Evolutionary conservation across 164 flowering plant species (phyloP), one percentile per base, ranked within the genome.

Genomic region (Brasenia schreberi): DNA sequence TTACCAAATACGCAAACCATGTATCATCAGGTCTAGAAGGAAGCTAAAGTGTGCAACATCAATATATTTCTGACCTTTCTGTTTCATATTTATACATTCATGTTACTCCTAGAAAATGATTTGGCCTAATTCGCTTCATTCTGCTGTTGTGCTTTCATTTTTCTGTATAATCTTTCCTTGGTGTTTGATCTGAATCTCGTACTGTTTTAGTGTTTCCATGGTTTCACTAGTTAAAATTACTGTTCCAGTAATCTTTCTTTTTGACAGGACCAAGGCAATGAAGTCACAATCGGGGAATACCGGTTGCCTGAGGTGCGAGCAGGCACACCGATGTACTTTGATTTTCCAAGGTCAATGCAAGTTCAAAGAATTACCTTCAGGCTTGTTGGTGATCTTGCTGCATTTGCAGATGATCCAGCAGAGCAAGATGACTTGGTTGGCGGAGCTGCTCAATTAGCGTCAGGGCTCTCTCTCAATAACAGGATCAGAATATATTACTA

Each of bases 281-380:
- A 81, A 79, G 85, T 88, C 3, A 83, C 76, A 7, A 71, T 92
- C 61, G 97, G 82, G 2, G 94, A 92, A 72, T 87, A 83, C 65
- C 87, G 94, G 58, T 68, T 94, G 68, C 97, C 97, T 23, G 96
- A 85, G 71, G 83, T 85, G 16, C 85, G 78, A 71, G 70, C 85
- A 27, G 93, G 96, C 64, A 91, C 94, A 59, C 77, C 87, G 18
- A 81, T 91, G 92, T 94, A 92, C 81, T 95, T 88, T 67, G 97
- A 94, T 74, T 91, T 91, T 71, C 93, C 96, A 3, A 82, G 84
- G 72, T 77, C 64, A 44, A 64, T 89, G 69, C 90, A 78, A 70
- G 77, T 89, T 42, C 84, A 81, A 10, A 72, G 85, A 42, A 69
- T 94, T 66, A 69, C 76, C 42, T 91, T 91, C 76, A 82, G 78